Evolutionary conservation across 1,284 basidiomycete species (phyloP).

Genomic region (Melampsora medusae): DNA sequence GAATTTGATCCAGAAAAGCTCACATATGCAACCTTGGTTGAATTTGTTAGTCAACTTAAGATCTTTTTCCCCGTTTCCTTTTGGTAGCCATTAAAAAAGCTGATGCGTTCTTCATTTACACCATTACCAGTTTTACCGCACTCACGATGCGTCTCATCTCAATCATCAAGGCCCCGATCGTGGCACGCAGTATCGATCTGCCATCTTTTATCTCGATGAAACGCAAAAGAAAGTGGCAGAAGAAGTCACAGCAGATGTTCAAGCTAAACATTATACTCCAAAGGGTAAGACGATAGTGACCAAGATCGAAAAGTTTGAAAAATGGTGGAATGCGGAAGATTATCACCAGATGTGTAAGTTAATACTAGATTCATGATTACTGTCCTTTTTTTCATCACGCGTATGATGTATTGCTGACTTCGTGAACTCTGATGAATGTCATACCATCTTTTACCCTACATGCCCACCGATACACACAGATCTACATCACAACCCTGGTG

Average conservation of each 20-base stretch:
- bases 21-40: conserved; percentile 24
- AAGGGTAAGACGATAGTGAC: conserved; percentile 76
- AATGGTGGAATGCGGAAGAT: conserved; percentile 77
- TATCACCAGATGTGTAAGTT: conserved; percentile 62
- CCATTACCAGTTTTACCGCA: conserved; percentile 59
- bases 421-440: background rate
- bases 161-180: conserved; percentile 55
- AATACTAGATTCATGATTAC: background rate
- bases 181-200: conserved; percentile 75
- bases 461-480: conserved; percentile 1
- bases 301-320: conserved; percentile 64
- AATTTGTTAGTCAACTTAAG: conserved; percentile 26
- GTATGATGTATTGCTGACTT: background rate
- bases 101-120: background rate
- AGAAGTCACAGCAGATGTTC: conserved; percentile 77
- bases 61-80: background rate
- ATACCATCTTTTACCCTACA: background rate
- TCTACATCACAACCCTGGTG: conserved; percentile 36
- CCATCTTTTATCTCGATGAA: conserved; percentile 76
- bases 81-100: background rate
- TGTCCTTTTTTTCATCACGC: background rate
- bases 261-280: conserved; percentile 69
- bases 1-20: conserved; percentile 69
- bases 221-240: conserved; percentile 75
- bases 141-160: conserved; percentile 81